Evolutionary conservation across 441 rosid species (phyloP).

Genomic region (Erysimum cheiri): DNA sequence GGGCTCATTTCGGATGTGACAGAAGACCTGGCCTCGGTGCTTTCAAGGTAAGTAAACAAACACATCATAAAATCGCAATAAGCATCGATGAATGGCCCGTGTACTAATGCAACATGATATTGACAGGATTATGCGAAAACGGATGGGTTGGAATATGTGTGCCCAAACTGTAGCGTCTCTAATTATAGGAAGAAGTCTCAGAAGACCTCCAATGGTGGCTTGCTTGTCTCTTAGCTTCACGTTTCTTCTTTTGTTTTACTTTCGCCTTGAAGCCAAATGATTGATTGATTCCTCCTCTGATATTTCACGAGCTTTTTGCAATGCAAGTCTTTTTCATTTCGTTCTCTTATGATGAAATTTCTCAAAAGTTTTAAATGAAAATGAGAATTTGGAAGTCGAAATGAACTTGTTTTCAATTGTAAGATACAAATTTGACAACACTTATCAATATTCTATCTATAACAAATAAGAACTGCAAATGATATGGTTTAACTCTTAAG

Average conservation of each 20-base stretch:
- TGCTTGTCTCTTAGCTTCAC: constrained; percentile 34
- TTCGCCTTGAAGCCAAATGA: constrained; percentile 7
- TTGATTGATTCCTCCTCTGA: constrained; percentile 10
- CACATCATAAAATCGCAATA: background rate
- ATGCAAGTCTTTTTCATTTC: constrained; percentile 27
- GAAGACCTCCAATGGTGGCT: constrained; percentile 66
- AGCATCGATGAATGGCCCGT: background rate
- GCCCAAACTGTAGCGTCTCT: constrained; percentile 91
- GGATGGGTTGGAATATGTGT: constrained; percentile 93
- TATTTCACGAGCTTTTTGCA: constrained; percentile 26
- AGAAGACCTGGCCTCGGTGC: constrained; percentile 99
- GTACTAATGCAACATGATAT: constrained; percentile 8
- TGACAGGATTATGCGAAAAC: constrained; percentile 98
- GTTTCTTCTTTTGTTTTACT: constrained; percentile 14
- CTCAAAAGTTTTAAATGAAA: background rate
- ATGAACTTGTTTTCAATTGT: background rate
- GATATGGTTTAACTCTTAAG: background rate
- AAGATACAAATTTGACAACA: background rate
- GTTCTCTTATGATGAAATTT: background rate
- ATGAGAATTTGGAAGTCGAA: background rate
- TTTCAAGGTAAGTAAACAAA: constrained; percentile 68
- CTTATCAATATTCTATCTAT: background rate
- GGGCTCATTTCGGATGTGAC: constrained; percentile 99
- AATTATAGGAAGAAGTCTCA: constrained; percentile 89
- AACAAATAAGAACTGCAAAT: background rate